Evolutionary conservation across 305 asterid genomes (phyloP).

Genomic region (Fraxinus greggii): DNA sequence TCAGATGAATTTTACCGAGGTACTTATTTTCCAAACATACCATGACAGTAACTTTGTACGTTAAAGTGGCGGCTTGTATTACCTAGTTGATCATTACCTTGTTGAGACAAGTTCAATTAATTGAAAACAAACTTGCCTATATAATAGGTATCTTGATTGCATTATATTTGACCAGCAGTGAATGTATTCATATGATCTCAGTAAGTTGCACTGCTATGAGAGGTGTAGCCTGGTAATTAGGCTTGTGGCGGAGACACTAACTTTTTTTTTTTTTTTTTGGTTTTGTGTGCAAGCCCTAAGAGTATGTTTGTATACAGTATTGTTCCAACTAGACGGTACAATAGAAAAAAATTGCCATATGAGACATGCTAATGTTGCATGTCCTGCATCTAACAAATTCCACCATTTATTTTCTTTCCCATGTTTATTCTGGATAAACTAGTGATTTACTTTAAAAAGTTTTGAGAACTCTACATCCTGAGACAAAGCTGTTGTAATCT

Average conservation of each 20-base stretch:
- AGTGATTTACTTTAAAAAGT: not conserved
- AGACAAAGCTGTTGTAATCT: not conserved
- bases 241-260: not conserved
- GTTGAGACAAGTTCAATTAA: not conserved
- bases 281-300: not conserved
- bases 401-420: not conserved
- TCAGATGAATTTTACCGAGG: not conserved
- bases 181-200: slow-evolving; percentile 5
- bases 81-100: not conserved
- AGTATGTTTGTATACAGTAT: not conserved
- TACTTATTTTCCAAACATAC: not conserved
- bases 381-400: not conserved
- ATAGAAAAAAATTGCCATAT: not conserved
- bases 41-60: not conserved
- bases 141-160: not conserved
- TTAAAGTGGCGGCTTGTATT: slow-evolving; percentile 1
- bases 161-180: not conserved
- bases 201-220: not conserved
- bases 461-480: not conserved
- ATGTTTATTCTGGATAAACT: not conserved
- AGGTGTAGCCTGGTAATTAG: not conserved
- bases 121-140: not conserved
- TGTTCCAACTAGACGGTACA: not conserved
- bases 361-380: not conserved
- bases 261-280: no score